phyloP scores from a whole-genome alignment of 2,329 filamentous ascomycete species.

The Cordyceps farinosa region DNA sequence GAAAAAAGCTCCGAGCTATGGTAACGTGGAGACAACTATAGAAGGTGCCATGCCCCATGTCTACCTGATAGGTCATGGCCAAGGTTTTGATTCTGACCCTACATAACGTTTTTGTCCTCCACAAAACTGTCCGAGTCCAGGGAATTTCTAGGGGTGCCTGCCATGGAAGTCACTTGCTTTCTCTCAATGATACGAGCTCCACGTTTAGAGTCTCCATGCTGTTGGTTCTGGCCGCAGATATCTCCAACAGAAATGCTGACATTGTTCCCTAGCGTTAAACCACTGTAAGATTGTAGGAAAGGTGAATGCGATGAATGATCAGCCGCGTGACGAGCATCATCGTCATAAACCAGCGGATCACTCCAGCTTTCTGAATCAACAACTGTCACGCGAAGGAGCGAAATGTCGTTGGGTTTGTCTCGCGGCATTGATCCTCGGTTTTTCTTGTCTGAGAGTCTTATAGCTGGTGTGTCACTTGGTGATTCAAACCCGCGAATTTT shows the following conservation, averaged over 20 bases:
- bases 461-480: slow-evolving; percentile 32
- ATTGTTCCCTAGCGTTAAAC: slow-evolving; percentile 8
- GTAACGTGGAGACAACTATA: no score
- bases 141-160: slow-evolving; percentile 24
- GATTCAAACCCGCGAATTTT: slow-evolving; percentile 46
- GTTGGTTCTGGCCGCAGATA: not conserved
- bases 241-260: slow-evolving; percentile 1
- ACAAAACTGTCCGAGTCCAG: slow-evolving; percentile 23
- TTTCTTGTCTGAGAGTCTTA: slow-evolving; percentile 30
- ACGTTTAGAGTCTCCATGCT: slow-evolving; percentile 28
- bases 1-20: no score
- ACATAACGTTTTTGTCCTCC: slow-evolving; percentile 30
- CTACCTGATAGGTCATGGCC: slow-evolving; percentile 14
- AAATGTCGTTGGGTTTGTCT: slow-evolving; percentile 36
- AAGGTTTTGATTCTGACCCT: slow-evolving; percentile 31
- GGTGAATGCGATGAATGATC: slow-evolving; percentile 4
- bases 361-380: slow-evolving; percentile 24
- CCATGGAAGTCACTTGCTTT: slow-evolving; percentile 22
- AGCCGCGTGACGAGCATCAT: slow-evolving; percentile 16
- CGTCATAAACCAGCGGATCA: slow-evolving; percentile 21
- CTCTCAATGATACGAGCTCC: slow-evolving; percentile 37
- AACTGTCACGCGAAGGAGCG: slow-evolving; percentile 29
- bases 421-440: slow-evolving; percentile 29
- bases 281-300: slow-evolving; percentile 3
- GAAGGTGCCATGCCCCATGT: no score